Evolutionary conservation across 2,329 filamentous ascomycete species (phyloP).

Genomic region (Aureobasidium namibiae): DNA sequence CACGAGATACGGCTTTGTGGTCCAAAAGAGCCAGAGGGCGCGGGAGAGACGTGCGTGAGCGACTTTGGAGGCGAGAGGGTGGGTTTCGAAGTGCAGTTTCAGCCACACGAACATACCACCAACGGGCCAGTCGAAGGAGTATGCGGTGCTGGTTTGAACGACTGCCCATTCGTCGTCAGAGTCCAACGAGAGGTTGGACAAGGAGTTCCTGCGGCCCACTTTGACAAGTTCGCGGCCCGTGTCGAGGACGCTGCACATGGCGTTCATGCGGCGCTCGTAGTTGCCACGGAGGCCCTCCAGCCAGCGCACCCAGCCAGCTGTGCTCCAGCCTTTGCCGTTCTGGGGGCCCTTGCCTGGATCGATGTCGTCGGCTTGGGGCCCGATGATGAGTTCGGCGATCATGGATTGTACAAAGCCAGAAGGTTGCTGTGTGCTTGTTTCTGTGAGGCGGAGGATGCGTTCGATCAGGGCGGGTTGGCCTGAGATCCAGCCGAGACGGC

Average conservation of each 20-base stretch:
- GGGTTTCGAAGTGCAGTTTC: constrained; percentile 59
- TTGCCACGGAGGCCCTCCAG: constrained; percentile 72
- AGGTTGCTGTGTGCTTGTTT: constrained; percentile 72
- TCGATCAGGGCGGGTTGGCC: constrained; percentile 72
- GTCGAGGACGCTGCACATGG: constrained; percentile 69
- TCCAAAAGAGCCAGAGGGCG: constrained; percentile 65
- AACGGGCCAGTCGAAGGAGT: constrained; percentile 69
- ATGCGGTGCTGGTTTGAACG: constrained; percentile 65
- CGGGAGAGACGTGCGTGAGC: constrained; percentile 48
- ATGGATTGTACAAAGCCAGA: constrained; percentile 84
- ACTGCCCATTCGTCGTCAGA: constrained; percentile 59
- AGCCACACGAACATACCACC: constrained; percentile 94
- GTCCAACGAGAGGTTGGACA: constrained; percentile 25
- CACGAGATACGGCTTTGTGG: constrained; percentile 59
- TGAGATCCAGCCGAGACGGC: constrained; percentile 84
- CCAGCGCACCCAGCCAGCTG: constrained; percentile 85
- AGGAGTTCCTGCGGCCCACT: constrained; percentile 40
- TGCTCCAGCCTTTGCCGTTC: constrained; percentile 59
- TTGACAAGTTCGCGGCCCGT: constrained; percentile 58
- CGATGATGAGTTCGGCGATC: constrained; percentile 68
- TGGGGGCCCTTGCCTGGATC: constrained; percentile 35
- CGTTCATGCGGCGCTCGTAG: constrained; percentile 77
- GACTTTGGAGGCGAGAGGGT: constrained; percentile 56
- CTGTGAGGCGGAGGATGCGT: constrained; percentile 63
- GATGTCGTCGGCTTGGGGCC: constrained; percentile 44